phyloP scores from a whole-genome alignment of 139 green algal genomes.

The Tetratostichococcus sp. region DNA sequence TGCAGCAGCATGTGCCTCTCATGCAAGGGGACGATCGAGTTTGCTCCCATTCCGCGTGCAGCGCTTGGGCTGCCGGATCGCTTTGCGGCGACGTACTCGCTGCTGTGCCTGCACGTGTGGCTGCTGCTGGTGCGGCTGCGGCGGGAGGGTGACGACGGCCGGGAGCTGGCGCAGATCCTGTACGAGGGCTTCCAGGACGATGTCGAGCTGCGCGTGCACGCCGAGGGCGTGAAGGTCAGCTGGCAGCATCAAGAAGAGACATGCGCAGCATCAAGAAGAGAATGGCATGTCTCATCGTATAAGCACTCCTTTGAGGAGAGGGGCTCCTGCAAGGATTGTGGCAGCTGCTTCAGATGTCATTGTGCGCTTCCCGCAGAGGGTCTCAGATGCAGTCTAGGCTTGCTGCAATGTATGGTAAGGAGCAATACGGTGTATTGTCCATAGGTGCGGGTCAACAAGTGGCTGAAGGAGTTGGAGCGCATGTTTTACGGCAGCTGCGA shows the following conservation, averaged over 20 bases:
- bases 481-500: constrained; percentile 56
- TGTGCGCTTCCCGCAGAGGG: too few species aligned
- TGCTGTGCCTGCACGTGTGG: constrained; percentile 61
- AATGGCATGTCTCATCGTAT: too few species aligned
- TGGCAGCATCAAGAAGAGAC: too few species aligned
- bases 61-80: constrained; percentile 27
- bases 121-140: constrained; percentile 51
- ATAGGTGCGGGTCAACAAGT: constrained; percentile 41
- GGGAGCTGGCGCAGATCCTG: constrained; percentile 43
- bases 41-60: constrained; percentile 21
- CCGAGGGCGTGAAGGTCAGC: constrained; percentile 46
- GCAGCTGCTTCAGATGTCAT: too few species aligned
- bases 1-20: not conserved
- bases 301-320: too few species aligned
- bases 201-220: constrained; percentile 42
- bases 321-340: too few species aligned
- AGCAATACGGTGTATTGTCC: not conserved
- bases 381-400: too few species aligned
- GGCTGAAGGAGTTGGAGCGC: constrained; percentile 53
- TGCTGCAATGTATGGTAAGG: too few species aligned
- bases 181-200: constrained; percentile 61
- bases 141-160: constrained; percentile 41
- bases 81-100: constrained; percentile 43
- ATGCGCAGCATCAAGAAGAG: too few species aligned
- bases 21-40: not conserved